These are phyloP conservation scores for Balakata baccata DNA, from an alignment of 345 rosid genomes.

Conservation along the genomic window DNA sequence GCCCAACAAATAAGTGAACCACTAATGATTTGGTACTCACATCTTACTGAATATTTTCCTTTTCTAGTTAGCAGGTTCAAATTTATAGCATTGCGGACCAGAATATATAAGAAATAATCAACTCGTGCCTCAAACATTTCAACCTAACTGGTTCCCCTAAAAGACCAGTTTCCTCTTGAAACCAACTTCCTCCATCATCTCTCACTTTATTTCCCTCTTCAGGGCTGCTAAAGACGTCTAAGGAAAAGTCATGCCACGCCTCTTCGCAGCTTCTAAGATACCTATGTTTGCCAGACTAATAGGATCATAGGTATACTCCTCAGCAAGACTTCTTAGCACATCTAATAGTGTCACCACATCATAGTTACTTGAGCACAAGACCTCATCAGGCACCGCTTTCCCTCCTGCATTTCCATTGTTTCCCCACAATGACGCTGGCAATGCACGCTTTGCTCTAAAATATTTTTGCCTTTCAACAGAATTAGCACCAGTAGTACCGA, in stretches of 20 bases:
- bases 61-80: neutral
- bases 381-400: neutral
- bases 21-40: neutral
- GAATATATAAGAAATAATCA: neutral
- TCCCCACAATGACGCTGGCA: constrained; percentile 26
- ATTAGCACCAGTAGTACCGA: constrained; percentile 9
- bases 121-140: neutral
- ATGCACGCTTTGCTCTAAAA: constrained; percentile 14
- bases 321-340: constrained; percentile 26
- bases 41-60: too few species aligned
- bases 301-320: constrained; percentile 9
- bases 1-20: neutral
- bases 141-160: neutral
- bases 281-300: constrained; percentile 2
- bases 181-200: neutral
- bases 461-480: constrained; percentile 3
- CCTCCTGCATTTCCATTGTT: constrained; percentile 7
- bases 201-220: neutral
- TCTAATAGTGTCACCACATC: constrained; percentile 19
- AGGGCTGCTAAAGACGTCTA: neutral
- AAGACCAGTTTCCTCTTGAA: neutral
- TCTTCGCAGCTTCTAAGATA: constrained; percentile 15
- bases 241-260: constrained; percentile 26
- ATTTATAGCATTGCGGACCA: neutral
- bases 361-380: neutral